Base-by-base conservation (phyloP, 148 eudicot species). In the Fagopyrum tataricum region DNA sequence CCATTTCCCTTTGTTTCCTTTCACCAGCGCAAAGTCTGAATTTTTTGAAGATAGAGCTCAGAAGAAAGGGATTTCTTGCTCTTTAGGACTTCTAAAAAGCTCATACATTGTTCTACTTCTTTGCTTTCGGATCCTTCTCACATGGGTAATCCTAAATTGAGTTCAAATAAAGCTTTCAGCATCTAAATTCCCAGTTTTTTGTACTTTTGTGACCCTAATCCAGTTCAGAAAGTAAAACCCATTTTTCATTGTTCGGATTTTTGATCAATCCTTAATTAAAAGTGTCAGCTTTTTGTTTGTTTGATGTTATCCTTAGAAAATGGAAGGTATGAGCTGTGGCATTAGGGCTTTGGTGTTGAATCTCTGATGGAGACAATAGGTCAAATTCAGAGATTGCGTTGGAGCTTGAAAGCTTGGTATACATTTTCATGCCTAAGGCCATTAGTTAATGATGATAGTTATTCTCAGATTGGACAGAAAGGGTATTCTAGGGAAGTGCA, bases 11-110 rank as follows among this genome's bases (percentile, higher is more conserved):
- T 7, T 64, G 69, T 64, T 64, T 64, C 43, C 69, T 64, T 64
- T 39, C n/a, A 15, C 69, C 69, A 37, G 43, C 31, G 44, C 69
- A 64, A 64, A 6, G 20, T 64, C 17, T 37, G 31, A 5, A 62
- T 31, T 64, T 13, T 58, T 21, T 55, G 9, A 37, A 21, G n/a
- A n/a, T n/a, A 23, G 64, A 58, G 64, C 40, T 64, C 39, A 43
- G 69, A 64, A 64, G 69, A 64, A 64, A 64, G 69, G 69, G 69
- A 64, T 64, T 62, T 64, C 69, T 64, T 64, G 69, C 44, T 37
- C 44, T 64, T 43, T 39, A 64, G 41, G 26, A 8, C 69, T 64
- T 64, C 18, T 64, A 14, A 37, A 55, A 64, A 4, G 1, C 69
- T 64, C 44, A 64, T 4, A 39, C 5, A 39, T 64, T 64, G 43